Percentiles rank a stretch among this genome's conserved stretches.
Evolutionary conservation across 495 filamentous ascomycete genomes (phyloP).

Genomic region (Aspergillus haitiensis): DNA sequence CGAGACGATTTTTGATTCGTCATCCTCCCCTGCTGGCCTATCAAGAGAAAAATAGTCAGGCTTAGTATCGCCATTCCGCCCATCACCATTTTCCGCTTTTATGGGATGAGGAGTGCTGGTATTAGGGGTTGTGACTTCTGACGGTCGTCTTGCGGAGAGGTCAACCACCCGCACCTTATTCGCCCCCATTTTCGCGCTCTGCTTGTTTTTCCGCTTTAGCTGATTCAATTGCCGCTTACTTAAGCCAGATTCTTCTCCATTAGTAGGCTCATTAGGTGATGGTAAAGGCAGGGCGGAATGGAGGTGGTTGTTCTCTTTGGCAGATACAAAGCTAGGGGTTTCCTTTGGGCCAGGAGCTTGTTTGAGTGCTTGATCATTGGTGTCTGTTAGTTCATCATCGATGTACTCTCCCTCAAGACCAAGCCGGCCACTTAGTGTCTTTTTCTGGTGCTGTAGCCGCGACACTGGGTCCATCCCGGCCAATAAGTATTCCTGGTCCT

Average conservation of each 20-base stretch:
- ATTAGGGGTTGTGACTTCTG: slow-evolving; percentile 64
- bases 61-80: slow-evolving; percentile 48
- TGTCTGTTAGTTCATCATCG: slow-evolving; percentile 75
- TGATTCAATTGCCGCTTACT: slow-evolving; percentile 92
- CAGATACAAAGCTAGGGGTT: slow-evolving; percentile 28
- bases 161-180: slow-evolving; percentile 92
- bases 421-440: slow-evolving; percentile 76
- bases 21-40: slow-evolving; percentile 70
- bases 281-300: slow-evolving; percentile 44
- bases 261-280: slow-evolving; percentile 52
- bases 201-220: slow-evolving; percentile 86
- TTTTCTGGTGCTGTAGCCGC: slow-evolving; percentile 83
- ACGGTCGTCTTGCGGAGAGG: slow-evolving; percentile 68
- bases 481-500: slow-evolving; percentile 79
- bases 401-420: slow-evolving; percentile 83
- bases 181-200: slow-evolving; percentile 77
- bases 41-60: slow-evolving; percentile 87
- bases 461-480: slow-evolving; percentile 77
- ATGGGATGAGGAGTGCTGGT: slow-evolving; percentile 67
- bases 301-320: slow-evolving; percentile 48
- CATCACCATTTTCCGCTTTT: slow-evolving; percentile 61
- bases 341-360: slow-evolving; percentile 49
- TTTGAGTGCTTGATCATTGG: slow-evolving; percentile 56
- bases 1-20: slow-evolving; percentile 87
- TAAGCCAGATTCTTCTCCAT: slow-evolving; percentile 66